A percentile compares a stretch with the other conserved stretches of the same genome.
phyloP scores from a whole-genome alignment of 345 rosid species.

The Lepidium sativum region DNA sequence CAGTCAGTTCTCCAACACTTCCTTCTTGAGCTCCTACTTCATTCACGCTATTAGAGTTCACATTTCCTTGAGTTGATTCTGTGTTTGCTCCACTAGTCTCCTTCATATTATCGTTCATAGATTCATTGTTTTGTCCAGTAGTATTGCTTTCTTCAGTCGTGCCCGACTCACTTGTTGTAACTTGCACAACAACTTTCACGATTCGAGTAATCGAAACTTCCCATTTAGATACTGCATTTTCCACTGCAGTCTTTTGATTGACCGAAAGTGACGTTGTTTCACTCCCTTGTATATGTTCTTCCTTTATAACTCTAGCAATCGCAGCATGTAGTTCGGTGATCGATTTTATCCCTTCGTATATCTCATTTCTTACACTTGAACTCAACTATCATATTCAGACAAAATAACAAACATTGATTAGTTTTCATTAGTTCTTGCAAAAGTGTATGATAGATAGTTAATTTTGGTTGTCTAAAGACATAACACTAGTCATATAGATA shows the following conservation, averaged over 20 bases:
- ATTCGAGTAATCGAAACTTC: conserved; percentile 17
- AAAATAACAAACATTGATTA: conserved; percentile 1
- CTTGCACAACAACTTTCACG: conserved; percentile 19
- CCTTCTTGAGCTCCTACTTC: not conserved
- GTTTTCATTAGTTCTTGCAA: not conserved
- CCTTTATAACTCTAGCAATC: conserved; percentile 6
- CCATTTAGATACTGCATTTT: conserved; percentile 15
- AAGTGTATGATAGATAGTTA: no score
- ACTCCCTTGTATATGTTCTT: conserved; percentile 17
- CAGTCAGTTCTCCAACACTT: not conserved
- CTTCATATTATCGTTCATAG: not conserved
- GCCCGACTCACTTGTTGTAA: not conserved
- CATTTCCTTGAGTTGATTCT: not conserved
- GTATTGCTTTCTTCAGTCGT: not conserved
- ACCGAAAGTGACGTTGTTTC: conserved; percentile 6
- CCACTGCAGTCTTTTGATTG: conserved; percentile 13
- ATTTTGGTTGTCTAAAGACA: no score
- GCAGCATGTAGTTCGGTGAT: conserved; percentile 20
- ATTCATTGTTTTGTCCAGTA: not conserved
- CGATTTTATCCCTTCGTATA: conserved; percentile 2
- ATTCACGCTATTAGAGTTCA: not conserved
- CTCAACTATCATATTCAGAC: conserved; percentile 11
- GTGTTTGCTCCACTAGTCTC: not conserved
- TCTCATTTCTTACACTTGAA: conserved; percentile 24
- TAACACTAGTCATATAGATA: no score